These are phyloP conservation scores for Crithidia thermophila DNA, from an alignment of 208 protist species.

Conservation along the genomic window DNA sequence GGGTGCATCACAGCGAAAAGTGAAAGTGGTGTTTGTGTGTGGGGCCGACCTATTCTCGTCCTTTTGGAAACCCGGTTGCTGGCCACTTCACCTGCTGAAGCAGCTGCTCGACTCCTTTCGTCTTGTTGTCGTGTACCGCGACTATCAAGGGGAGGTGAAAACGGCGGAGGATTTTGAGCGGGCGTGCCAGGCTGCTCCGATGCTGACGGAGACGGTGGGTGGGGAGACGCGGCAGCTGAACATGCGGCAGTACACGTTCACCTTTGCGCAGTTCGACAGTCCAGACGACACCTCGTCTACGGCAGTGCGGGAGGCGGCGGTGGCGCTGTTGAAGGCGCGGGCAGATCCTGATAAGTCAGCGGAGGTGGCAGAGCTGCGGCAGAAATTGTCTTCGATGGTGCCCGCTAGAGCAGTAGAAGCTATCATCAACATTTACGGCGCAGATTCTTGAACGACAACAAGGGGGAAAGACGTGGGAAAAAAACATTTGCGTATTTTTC, in stretches of 20 bases:
- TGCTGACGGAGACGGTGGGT: constrained; percentile 23
- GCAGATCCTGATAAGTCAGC: not conserved
- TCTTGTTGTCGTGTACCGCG: constrained; percentile 49
- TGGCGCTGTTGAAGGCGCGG: constrained; percentile 1
- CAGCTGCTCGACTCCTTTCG: constrained; percentile 58
- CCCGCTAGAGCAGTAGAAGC: constrained; percentile 13
- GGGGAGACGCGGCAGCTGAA: constrained; percentile 36
- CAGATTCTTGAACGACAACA: not conserved
- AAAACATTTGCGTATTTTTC: too few species aligned
- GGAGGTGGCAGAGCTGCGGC: not conserved
- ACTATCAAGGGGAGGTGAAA: not conserved
- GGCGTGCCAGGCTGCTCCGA: constrained; percentile 11
- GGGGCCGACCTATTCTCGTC: constrained; percentile 77
- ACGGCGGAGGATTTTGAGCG: constrained; percentile 7
- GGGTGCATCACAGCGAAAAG: too few species aligned
- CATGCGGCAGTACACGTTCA: constrained; percentile 48
- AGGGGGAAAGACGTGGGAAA: too few species aligned
- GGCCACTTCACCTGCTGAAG: constrained; percentile 60
- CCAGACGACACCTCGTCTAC: constrained; percentile 64
- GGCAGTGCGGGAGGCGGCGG: constrained; percentile 41
- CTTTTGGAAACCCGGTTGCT: constrained; percentile 72
- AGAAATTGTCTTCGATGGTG: constrained; percentile 27
- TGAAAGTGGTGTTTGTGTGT: constrained; percentile 67
- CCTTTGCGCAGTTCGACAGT: constrained; percentile 35
- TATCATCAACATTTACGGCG: constrained; percentile 18